These are phyloP conservation scores for Chlamydomonas sp. DNA, from an alignment of 139 green algal species.

Conservation along the genomic window DNA sequence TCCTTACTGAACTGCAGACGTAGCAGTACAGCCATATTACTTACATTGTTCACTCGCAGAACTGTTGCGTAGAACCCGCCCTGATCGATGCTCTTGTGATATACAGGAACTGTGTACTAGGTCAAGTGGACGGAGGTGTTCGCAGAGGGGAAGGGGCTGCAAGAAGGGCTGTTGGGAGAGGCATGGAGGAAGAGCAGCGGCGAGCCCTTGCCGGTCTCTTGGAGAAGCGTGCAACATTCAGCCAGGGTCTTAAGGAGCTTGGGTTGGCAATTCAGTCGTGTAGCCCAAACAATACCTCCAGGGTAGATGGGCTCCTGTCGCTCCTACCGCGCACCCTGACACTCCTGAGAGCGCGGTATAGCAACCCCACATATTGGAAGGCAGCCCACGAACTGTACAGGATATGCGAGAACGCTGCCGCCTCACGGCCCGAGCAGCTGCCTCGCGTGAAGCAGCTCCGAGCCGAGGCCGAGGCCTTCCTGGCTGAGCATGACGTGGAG, in stretches of 20 bases:
- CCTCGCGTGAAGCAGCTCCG: background rate
- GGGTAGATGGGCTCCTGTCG: background rate
- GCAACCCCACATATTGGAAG: constrained; percentile 7
- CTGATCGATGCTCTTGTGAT: no score
- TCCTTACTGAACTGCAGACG: no score
- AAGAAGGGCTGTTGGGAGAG: no score
- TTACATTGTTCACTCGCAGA: no score
- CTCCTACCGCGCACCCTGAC: background rate
- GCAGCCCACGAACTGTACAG: background rate
- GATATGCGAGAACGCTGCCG: background rate
- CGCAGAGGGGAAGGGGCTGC: no score
- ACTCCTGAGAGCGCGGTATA: constrained; percentile 16
- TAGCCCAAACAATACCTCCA: background rate
- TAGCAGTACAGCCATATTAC: no score
- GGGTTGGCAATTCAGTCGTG: background rate
- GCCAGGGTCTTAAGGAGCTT: background rate
- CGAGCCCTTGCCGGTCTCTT: background rate
- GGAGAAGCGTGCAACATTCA: constrained; percentile 23
- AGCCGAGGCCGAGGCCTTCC: background rate
- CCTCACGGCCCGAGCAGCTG: background rate
- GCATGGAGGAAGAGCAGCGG: background rate
- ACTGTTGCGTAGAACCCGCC: no score
- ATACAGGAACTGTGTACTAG: no score
- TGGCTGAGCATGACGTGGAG: constrained; percentile 21
- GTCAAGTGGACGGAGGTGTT: no score